Percentiles rank a stretch among this genome's conserved stretches.
phyloP scores from a whole-genome alignment of 306 rosid species.

The Amphicarpaea edgeworthii region DNA sequence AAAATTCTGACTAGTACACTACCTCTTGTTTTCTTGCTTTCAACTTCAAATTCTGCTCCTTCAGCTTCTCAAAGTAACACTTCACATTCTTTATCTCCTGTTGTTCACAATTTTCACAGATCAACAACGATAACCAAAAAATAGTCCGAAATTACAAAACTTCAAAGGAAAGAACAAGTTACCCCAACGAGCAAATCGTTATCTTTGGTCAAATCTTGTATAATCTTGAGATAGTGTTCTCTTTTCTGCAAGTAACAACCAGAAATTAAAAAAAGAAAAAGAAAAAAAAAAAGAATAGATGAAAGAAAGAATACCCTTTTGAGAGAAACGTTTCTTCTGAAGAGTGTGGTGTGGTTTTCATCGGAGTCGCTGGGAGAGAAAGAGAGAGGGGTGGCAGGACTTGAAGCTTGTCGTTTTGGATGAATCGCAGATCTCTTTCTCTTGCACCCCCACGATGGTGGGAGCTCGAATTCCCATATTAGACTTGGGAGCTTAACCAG shows the following conservation, averaged over 20 bases:
- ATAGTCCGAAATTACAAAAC: no score
- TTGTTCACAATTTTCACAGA: constrained; percentile 26
- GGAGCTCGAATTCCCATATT: constrained; percentile 22
- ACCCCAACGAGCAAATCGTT: constrained; percentile 50
- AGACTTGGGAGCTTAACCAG: constrained; percentile 38
- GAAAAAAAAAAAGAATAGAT: constrained; percentile 24
- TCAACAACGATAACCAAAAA: background rate
- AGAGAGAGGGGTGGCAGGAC: constrained; percentile 65
- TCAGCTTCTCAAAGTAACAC: constrained; percentile 28
- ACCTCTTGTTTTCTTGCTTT: constrained; percentile 61
- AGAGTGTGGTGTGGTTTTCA: constrained; percentile 44
- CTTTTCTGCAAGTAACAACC: constrained; percentile 46
- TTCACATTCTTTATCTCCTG: constrained; percentile 62
- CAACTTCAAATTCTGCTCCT: constrained; percentile 49
- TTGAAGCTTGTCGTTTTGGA: constrained; percentile 44
- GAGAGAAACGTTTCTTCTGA: constrained; percentile 35
- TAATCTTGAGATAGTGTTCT: constrained; percentile 47
- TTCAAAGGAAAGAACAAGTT: constrained; percentile 5
- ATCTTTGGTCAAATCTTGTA: constrained; percentile 42
- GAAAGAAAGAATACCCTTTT: constrained; percentile 54
- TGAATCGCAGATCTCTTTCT: constrained; percentile 62
- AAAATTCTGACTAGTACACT: background rate
- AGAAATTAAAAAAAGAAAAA: no score
- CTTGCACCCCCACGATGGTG: constrained; percentile 49
- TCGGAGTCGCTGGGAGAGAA: constrained; percentile 67